A percentile compares a stretch with the other conserved stretches of the same genome.
Conservation (phyloP, 2,329 filamentous ascomycete genomes). For the Neophaeococcomyces aloes region DNA sequence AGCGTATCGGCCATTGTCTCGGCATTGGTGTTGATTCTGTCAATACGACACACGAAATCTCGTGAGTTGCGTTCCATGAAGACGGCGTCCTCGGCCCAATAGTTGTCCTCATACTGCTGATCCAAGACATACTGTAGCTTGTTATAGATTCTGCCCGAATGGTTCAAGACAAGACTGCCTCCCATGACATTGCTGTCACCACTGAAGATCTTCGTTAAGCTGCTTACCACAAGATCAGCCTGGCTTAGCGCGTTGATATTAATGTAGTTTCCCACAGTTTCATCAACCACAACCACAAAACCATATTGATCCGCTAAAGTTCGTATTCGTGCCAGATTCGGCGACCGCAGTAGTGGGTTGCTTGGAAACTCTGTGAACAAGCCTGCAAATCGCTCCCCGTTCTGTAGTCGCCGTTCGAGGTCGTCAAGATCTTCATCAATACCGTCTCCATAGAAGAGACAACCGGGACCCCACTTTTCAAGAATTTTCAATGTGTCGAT, state of each 20-base stretch:
- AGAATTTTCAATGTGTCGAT: slow-evolving; percentile 93
- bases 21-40: slow-evolving; percentile 74
- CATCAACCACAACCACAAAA: slow-evolving; percentile 85
- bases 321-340: slow-evolving; percentile 73
- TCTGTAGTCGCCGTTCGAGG: slow-evolving; percentile 58
- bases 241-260: slow-evolving; percentile 87
- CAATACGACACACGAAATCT: slow-evolving; percentile 74
- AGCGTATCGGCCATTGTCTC: slow-evolving; percentile 71
- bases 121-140: slow-evolving; percentile 56
- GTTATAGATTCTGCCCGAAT: slow-evolving; percentile 55
- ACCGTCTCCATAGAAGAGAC: slow-evolving; percentile 75
- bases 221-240: slow-evolving; percentile 87
- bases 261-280: slow-evolving; percentile 92
- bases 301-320: slow-evolving; percentile 68
- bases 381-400: slow-evolving; percentile 66
- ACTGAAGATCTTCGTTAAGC: slow-evolving; percentile 92
- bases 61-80: slow-evolving; percentile 95
- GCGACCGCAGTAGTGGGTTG: slow-evolving; percentile 78
- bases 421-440: slow-evolving; percentile 71
- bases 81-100: slow-evolving; percentile 87
- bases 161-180: slow-evolving; percentile 58
- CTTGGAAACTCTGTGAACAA: slow-evolving; percentile 93
- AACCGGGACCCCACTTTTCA: slow-evolving; percentile 86
- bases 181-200: slow-evolving; percentile 99
- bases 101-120: slow-evolving; percentile 69